These are phyloP conservation scores for Solanum chmielewskii DNA, from an alignment of 257 asterid species.

Conservation along the genomic window DNA sequence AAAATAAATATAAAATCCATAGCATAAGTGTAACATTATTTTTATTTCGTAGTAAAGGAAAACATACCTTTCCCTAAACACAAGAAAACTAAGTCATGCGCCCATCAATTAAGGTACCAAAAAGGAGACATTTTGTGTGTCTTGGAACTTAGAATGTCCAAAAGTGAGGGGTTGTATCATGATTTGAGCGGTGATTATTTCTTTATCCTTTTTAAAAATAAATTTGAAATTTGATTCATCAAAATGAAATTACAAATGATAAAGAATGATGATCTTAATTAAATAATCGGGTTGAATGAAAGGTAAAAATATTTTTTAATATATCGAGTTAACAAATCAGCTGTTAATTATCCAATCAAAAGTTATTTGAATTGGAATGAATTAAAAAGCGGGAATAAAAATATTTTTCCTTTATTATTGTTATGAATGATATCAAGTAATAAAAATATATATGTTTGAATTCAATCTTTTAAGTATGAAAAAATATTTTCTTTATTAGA, in stretches of 20 bases:
- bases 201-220: not conserved
- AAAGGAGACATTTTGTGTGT: constrained; percentile 8
- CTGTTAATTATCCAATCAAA: not conserved
- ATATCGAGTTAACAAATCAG: not conserved
- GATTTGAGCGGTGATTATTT: fast-evolving
- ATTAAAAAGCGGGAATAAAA: not conserved
- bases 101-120: not conserved
- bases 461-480: not conserved
- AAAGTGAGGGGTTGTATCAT: not conserved
- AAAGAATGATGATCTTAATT: not conserved
- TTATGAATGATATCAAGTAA: not conserved
- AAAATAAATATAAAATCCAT: not conserved
- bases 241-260: not conserved
- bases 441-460: not conserved
- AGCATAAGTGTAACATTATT: not conserved
- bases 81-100: not conserved
- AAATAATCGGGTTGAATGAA: not conserved
- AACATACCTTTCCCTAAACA: not conserved
- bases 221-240: not conserved
- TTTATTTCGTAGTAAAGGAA: not conserved
- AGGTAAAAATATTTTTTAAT: not conserved
- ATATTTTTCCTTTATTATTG: not conserved
- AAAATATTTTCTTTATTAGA: not conserved
- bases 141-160: not conserved
- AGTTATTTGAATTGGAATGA: not conserved